phyloP scores from a whole-genome alignment of 768 basidiomycete genomes.

The Boletus vinaceobasis region DNA sequence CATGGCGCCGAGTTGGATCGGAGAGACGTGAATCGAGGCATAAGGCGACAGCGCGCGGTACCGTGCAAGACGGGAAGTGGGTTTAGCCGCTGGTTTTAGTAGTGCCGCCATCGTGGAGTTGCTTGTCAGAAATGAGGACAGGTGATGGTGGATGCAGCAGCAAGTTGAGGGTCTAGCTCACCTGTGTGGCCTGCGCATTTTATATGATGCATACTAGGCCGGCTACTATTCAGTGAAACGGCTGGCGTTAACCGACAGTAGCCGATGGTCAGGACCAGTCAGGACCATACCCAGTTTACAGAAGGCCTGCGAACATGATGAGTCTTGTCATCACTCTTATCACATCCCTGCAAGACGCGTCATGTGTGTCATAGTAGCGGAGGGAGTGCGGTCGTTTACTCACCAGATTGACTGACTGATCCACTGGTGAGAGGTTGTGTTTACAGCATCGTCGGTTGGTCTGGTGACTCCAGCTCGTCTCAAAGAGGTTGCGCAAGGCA shows the following conservation, averaged over 20 bases:
- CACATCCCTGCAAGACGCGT: neutral
- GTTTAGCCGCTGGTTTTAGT: conserved; percentile 18
- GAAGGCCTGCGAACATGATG: neutral
- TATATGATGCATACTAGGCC: neutral
- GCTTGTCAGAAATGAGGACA: neutral
- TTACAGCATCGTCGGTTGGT: too few relatives aligned
- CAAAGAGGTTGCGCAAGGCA: too few relatives aligned
- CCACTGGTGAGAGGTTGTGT: too few relatives aligned
- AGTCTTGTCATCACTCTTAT: neutral
- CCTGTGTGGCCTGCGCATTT: neutral
- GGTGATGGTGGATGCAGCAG: neutral
- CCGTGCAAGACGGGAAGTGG: conserved; percentile 33
- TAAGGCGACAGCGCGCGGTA: conserved; percentile 39
- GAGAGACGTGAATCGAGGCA: conserved; percentile 48
- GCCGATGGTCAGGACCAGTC: too few relatives aligned
- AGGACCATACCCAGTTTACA: too few relatives aligned
- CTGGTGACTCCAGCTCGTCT: too few relatives aligned
- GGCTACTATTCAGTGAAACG: too few relatives aligned
- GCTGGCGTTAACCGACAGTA: too few relatives aligned
- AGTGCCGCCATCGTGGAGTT: neutral
- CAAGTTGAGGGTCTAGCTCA: neutral
- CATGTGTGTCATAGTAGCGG: neutral
- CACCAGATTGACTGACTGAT: too few relatives aligned
- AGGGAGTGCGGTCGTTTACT: too few relatives aligned
- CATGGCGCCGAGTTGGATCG: conserved; percentile 47